Conservation (phyloP, 805 yeast genomes). For the Candida berthetii region DNA sequence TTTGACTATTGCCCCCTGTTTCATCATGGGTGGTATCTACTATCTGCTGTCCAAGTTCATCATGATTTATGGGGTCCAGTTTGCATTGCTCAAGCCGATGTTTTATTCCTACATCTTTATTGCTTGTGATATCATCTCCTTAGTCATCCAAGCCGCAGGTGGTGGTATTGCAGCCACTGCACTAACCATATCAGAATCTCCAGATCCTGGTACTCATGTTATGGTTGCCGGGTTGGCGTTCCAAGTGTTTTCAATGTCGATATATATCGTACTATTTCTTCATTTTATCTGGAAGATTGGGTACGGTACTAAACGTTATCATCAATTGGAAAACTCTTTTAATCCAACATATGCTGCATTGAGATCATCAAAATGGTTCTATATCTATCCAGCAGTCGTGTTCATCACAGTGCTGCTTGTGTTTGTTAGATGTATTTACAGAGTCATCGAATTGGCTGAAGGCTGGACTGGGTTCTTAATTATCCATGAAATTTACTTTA, state of each 20-base stretch:
- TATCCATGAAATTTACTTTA: slow-evolving; percentile 50
- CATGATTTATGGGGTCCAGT: slow-evolving; percentile 52
- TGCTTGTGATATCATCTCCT: slow-evolving; percentile 55
- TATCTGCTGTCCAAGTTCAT: slow-evolving; percentile 61
- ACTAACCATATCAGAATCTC: slow-evolving; percentile 21
- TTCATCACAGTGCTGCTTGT: slow-evolving; percentile 45
- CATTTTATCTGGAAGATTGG: slow-evolving; percentile 36
- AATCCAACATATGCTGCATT: slow-evolving; percentile 27
- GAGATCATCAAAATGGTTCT: slow-evolving; percentile 30
- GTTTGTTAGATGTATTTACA: slow-evolving; percentile 63
- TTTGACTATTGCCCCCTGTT: slow-evolving; percentile 76
- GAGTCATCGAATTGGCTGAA: slow-evolving; percentile 64
- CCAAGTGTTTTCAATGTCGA: slow-evolving; percentile 65
- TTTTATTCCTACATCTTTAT: slow-evolving; percentile 61
- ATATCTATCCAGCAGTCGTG: slow-evolving; percentile 37
- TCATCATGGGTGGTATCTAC: slow-evolving; percentile 81
- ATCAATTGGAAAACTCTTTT: slow-evolving; percentile 25
- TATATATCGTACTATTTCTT: slow-evolving; percentile 47
- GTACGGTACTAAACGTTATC: slow-evolving; percentile 16
- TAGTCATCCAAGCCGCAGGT: slow-evolving; percentile 67
- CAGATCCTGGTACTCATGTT: slow-evolving; percentile 48
- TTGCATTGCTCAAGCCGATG: slow-evolving; percentile 48
- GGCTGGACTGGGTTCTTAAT: slow-evolving; percentile 71
- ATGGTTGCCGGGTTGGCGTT: slow-evolving; percentile 77
- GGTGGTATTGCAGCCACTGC: slow-evolving; percentile 65